phyloP scores from a whole-genome alignment of 2,329 filamentous ascomycete genomes.

The Claviceps digitariae region DNA sequence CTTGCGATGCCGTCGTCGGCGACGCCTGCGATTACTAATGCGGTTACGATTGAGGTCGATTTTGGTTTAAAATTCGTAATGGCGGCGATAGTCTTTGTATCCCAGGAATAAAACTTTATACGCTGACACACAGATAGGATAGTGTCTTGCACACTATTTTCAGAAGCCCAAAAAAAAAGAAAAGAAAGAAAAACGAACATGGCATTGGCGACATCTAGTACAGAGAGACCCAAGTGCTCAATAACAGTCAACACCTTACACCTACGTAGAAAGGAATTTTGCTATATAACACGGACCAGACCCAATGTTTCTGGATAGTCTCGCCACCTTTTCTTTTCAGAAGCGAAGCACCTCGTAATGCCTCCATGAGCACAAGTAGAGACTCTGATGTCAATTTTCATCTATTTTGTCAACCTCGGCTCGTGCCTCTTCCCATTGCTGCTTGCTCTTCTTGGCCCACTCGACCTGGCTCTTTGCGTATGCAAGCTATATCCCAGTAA shows the following conservation, averaged over 20 bases:
- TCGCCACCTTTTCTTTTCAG: neutral
- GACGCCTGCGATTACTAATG: too few species aligned
- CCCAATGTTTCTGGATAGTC: neutral
- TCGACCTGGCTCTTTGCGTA: conserved; percentile 89
- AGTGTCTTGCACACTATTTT: neutral
- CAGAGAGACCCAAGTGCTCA: neutral
- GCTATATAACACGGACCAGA: conserved; percentile 2
- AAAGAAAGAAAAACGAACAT: neutral
- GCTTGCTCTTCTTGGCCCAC: conserved; percentile 81
- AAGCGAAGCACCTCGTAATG: neutral
- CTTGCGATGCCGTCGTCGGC: too few species aligned
- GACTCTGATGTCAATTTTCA: conserved; percentile 29
- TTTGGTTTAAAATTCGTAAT: too few species aligned
- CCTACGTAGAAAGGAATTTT: neutral
- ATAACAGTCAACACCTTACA: neutral
- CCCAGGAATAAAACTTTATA: too few species aligned
- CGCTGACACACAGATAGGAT: too few species aligned
- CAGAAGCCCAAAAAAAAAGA: neutral
- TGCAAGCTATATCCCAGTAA: conserved; percentile 48
- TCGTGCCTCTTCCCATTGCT: conserved; percentile 85
- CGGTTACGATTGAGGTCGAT: too few species aligned
- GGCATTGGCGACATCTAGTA: neutral
- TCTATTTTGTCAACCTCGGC: conserved; percentile 83
- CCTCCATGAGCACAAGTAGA: neutral
- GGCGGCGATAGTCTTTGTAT: too few species aligned